A percentile compares a stretch with the other conserved stretches of the same genome.
Conservation (phyloP, 495 filamentous ascomycete species). For the Ascodesmis nigricans region DNA sequence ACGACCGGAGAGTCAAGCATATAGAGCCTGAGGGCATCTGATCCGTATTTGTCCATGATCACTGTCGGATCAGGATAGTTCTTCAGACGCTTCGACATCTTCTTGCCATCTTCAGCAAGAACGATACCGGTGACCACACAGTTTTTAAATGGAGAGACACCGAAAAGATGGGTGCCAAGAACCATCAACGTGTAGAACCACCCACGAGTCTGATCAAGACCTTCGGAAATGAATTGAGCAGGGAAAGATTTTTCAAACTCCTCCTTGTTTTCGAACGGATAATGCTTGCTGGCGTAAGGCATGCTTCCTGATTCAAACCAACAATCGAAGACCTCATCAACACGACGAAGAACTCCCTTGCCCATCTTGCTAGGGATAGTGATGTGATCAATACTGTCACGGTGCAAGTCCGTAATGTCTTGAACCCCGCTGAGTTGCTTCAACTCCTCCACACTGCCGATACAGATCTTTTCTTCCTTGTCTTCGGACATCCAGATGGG, state of each 20-base stretch:
- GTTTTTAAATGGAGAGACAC: conserved; percentile 78
- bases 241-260: conserved; percentile 68
- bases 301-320: conserved; percentile 71
- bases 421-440: conserved; percentile 73
- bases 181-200: conserved; percentile 96
- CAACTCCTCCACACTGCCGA: conserved; percentile 71
- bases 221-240: conserved; percentile 93
- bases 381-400: conserved; percentile 87
- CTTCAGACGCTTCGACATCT: conserved; percentile 96
- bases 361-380: conserved; percentile 86
- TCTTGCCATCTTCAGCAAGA: conserved; percentile 87
- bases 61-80: conserved; percentile 84
- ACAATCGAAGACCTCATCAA: conserved; percentile 91
- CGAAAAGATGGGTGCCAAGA: conserved; percentile 77
- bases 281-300: conserved; percentile 85
- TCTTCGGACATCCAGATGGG: conserved; percentile 87
- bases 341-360: conserved; percentile 59
- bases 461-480: conserved; percentile 60
- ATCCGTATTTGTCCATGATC: conserved; percentile 74
- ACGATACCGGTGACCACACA: conserved; percentile 96
- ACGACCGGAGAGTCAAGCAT: conserved; percentile 96
- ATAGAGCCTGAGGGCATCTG: conserved; percentile 83
- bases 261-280: conserved; percentile 82
- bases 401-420: conserved; percentile 75
- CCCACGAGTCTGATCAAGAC: conserved; percentile 79